Conservation (phyloP, 805 yeast species). For the Hanseniaspora taiwanica region DNA sequence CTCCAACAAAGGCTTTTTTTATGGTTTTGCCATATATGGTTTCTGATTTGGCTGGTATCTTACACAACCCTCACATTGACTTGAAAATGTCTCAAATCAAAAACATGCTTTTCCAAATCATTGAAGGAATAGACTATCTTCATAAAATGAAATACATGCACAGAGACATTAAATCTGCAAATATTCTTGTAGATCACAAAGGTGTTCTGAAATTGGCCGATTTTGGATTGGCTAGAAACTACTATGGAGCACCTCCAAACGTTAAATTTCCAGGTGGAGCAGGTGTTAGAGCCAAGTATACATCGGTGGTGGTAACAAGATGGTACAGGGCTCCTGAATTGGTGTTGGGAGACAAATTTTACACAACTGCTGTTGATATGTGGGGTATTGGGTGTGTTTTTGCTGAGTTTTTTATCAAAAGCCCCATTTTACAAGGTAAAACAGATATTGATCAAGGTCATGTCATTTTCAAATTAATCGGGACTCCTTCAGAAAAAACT, state of each 20-base stretch:
- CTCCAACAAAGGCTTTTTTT: slow-evolving; percentile 29
- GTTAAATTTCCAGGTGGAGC: slow-evolving; percentile 33
- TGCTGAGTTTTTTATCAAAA: slow-evolving; percentile 73
- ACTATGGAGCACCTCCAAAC: slow-evolving; percentile 48
- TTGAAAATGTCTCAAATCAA: slow-evolving; percentile 62
- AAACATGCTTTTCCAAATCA: slow-evolving; percentile 64
- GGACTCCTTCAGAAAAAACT: slow-evolving; percentile 50
- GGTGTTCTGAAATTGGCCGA: slow-evolving; percentile 88
- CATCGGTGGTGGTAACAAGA: slow-evolving; percentile 79
- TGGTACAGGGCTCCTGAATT: slow-evolving; percentile 98
- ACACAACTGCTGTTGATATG: slow-evolving; percentile 90
- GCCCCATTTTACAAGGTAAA: slow-evolving; percentile 75
- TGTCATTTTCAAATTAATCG: slow-evolving; percentile 65
- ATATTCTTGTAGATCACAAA: slow-evolving; percentile 60
- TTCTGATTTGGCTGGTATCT: slow-evolving; percentile 77
- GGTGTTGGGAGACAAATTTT: slow-evolving; percentile 68
- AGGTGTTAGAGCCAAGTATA: slow-evolving; percentile 29
- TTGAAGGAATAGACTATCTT: slow-evolving; percentile 69
- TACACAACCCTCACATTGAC: slow-evolving; percentile 61
- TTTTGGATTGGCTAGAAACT: slow-evolving; percentile 81
- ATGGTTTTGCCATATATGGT: slow-evolving; percentile 91
- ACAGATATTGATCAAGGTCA: slow-evolving; percentile 84
- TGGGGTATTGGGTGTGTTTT: slow-evolving; percentile 98
- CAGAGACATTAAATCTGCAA: slow-evolving; percentile 94
- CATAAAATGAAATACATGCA: slow-evolving; percentile 50